phyloP scores from a whole-genome alignment of 176 grass and related monocot species.

The Microstegium vimineum region DNA sequence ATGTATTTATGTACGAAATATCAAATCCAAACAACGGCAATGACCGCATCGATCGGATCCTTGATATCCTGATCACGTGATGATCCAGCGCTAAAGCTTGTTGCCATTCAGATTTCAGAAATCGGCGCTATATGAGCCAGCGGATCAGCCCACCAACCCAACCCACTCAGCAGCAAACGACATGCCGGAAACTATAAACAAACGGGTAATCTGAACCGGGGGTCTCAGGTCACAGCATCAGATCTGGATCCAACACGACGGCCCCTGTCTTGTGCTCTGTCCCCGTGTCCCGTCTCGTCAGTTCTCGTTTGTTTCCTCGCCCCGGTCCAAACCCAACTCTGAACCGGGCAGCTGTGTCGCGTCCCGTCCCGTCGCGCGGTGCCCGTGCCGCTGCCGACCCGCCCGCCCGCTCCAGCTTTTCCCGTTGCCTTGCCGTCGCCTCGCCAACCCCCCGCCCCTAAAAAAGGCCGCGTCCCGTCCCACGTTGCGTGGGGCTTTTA shows the following conservation, averaged over 20 bases:
- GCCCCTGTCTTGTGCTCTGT: not conserved
- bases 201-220: not conserved
- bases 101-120: not conserved
- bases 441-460: not conserved
- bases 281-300: not conserved
- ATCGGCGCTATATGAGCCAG: not conserved
- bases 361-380: too few species aligned
- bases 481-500: too few species aligned
- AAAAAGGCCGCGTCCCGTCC: not conserved
- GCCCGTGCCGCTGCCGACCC: not conserved
- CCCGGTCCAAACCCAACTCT: not conserved
- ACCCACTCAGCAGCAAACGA: not conserved
- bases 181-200: not conserved
- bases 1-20: not conserved
- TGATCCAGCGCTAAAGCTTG: not conserved
- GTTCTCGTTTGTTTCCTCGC: not conserved
- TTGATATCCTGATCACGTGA: not conserved
- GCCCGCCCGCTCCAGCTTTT: not conserved
- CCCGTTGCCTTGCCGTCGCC: not conserved
- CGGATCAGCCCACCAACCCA: not conserved
- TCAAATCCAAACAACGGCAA: not conserved
- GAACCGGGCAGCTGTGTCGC: not conserved
- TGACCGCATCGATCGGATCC: not conserved
- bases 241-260: constrained; percentile 24
- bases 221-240: not conserved